Evolutionary conservation across 768 basidiomycete species (phyloP).

Genomic region (Trametes cinnabarina): DNA sequence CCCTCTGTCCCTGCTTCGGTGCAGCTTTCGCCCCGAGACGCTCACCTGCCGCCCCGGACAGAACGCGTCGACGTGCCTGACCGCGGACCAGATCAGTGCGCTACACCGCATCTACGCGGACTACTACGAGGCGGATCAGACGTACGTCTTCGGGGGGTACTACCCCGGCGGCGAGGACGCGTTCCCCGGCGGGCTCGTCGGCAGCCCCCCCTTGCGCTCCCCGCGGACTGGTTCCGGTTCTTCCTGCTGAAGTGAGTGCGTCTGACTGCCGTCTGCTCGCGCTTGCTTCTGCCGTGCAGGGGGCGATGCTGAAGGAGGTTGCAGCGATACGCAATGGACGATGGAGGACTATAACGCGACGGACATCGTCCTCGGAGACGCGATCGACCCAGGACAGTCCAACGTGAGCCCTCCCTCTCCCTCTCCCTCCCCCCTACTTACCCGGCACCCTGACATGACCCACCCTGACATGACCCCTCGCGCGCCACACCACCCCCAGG

Average conservation of each 20-base stretch:
- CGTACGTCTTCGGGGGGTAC: constrained; percentile 24
- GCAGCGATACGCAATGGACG: constrained; percentile 23
- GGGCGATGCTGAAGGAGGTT: not conserved
- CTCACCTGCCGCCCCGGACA: constrained; percentile 23
- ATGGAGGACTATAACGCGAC: constrained; percentile 17
- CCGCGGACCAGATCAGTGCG: constrained; percentile 23
- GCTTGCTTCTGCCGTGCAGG: too few relatives aligned
- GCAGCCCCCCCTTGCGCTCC: constrained; percentile 3
- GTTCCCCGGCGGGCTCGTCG: constrained; percentile 1
- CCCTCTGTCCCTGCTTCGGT: too few relatives aligned
- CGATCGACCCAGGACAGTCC: constrained; percentile 21
- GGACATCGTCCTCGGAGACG: constrained; percentile 15
- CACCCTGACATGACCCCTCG: too few relatives aligned
- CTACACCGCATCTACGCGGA: constrained; percentile 22
- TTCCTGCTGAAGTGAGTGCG: constrained; percentile 19
- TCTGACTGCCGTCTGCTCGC: not conserved
- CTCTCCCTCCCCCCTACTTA: too few relatives aligned
- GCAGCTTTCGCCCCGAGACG: constrained; percentile 27
- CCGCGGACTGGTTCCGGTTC: constrained; percentile 13
- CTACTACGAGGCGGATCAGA: constrained; percentile 22
- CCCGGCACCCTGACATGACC: not conserved
- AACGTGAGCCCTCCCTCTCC: constrained; percentile 3
- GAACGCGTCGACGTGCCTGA: constrained; percentile 25
- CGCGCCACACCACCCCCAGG: too few relatives aligned
- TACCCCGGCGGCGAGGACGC: constrained; percentile 26